phyloP scores from a whole-genome alignment of 2,329 filamentous ascomycete genomes.

The Podosphaera xanthii region DNA sequence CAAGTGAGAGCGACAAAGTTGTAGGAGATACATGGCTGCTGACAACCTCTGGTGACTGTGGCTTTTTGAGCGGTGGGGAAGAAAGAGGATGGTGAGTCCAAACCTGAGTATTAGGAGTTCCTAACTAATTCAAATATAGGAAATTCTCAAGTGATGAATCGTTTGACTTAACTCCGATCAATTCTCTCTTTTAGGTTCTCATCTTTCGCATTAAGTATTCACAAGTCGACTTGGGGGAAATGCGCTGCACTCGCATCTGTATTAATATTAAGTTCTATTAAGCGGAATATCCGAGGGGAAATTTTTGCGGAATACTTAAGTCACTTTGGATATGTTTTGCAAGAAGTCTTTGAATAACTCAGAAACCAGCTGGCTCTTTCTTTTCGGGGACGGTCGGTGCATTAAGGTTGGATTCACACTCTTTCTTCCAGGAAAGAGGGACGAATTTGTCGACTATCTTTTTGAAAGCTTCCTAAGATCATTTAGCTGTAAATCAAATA shows the following conservation, averaged over 20 bases:
- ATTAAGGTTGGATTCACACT: slow-evolving; percentile 35
- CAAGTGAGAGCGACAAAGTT: slow-evolving; percentile 24
- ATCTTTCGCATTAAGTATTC: background rate
- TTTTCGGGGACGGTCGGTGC: slow-evolving; percentile 13
- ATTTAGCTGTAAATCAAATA: slow-evolving; percentile 1
- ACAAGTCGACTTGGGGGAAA: too few relatives aligned
- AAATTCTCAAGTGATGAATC: slow-evolving; percentile 34
- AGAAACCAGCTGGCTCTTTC: slow-evolving; percentile 16
- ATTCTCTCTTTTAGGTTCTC: slow-evolving; percentile 12
- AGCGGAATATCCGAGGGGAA: too few relatives aligned
- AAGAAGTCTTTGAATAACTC: background rate
- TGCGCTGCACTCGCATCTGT: too few relatives aligned
- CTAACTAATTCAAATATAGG: slow-evolving; percentile 15
- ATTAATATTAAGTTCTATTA: too few relatives aligned
- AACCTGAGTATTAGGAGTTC: background rate
- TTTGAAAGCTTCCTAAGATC: slow-evolving; percentile 59
- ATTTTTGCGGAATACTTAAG: too few relatives aligned
- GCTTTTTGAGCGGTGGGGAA: slow-evolving; percentile 54
- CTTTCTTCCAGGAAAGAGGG: slow-evolving; percentile 51
- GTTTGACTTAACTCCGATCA: slow-evolving; percentile 19
- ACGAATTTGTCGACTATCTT: slow-evolving; percentile 76
- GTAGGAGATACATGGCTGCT: slow-evolving; percentile 64
- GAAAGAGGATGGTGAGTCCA: slow-evolving; percentile 64
- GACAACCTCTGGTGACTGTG: slow-evolving; percentile 61
- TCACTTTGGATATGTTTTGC: background rate